These are phyloP conservation scores for Ustilago vetiveriae DNA, from an alignment of 1,284 basidiomycete species.

Conservation along the genomic window DNA sequence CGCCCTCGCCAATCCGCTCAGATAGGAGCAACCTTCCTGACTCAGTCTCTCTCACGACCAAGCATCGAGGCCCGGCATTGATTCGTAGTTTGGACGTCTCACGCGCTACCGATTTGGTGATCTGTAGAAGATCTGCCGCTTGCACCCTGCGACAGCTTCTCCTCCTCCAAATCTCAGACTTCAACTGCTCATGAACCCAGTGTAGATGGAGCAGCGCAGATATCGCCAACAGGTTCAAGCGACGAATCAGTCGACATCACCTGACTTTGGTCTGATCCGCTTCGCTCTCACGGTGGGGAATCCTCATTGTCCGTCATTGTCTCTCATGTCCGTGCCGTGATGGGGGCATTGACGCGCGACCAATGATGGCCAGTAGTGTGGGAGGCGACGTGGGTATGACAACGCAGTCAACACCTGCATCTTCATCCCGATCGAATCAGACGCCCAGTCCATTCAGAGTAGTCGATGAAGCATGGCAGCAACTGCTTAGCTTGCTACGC, in stretches of 20 bases:
- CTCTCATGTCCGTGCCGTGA: slow-evolving; percentile 1
- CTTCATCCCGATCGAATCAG: background rate
- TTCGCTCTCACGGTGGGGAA: background rate
- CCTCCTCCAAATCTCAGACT: too few relatives aligned
- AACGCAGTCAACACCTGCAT: background rate
- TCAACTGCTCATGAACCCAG: too few relatives aligned
- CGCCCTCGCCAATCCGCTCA: too few relatives aligned
- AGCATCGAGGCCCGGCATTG: too few relatives aligned
- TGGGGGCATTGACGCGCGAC: background rate
- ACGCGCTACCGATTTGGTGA: too few relatives aligned
- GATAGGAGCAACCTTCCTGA: too few relatives aligned
- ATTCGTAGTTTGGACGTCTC: too few relatives aligned
- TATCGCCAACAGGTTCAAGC: too few relatives aligned
- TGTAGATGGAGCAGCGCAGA: too few relatives aligned
- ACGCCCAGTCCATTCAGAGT: background rate
- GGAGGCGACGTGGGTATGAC: background rate
- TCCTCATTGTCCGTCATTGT: background rate
- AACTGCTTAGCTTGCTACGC: slow-evolving; percentile 12
- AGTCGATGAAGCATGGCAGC: slow-evolving; percentile 6
- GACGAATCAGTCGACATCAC: background rate
- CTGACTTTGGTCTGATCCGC: background rate
- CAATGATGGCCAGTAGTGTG: slow-evolving; percentile 14
- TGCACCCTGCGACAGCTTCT: too few relatives aligned
- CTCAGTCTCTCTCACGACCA: too few relatives aligned
- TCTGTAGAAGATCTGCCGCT: too few relatives aligned